Conservation (phyloP, 768 basidiomycete genomes). For the Boletus speciosus region DNA sequence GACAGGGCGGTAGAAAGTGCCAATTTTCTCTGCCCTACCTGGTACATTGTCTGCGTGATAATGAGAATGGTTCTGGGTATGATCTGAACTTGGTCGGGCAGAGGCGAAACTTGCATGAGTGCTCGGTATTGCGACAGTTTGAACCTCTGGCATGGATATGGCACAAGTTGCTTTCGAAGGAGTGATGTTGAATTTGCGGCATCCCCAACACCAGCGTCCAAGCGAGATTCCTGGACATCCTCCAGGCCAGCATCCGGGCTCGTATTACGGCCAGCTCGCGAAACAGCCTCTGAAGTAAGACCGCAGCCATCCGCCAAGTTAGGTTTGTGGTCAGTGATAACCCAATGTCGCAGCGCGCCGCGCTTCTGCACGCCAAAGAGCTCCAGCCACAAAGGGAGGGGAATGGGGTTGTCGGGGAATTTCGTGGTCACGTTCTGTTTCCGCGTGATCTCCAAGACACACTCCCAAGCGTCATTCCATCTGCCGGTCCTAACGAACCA, state of each 20-base stretch:
- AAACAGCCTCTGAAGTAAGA: background rate
- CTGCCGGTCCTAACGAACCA: conserved; percentile 51
- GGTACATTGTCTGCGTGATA: conserved; percentile 47
- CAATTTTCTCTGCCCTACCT: conserved; percentile 32
- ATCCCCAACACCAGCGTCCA: background rate
- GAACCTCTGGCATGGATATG: conserved; percentile 13
- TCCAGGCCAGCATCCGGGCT: background rate
- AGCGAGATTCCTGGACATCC: background rate
- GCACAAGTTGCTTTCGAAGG: conserved; percentile 13
- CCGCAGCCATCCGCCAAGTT: background rate
- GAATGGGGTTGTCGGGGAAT: conserved; percentile 23
- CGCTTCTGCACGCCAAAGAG: conserved; percentile 47
- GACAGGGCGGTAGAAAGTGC: conserved; percentile 45
- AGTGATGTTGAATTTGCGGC: background rate
- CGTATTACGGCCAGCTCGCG: background rate
- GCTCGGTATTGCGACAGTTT: conserved; percentile 31
- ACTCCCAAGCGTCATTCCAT: conserved; percentile 59
- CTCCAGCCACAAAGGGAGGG: conserved; percentile 58
- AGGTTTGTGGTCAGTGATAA: conserved; percentile 1
- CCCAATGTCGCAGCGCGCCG: conserved; percentile 29
- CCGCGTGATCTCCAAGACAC: conserved; percentile 28
- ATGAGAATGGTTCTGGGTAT: conserved; percentile 43
- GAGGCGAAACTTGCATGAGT: conserved; percentile 42
- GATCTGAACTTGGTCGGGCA: conserved; percentile 33
- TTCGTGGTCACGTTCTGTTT: conserved; percentile 6